Conservation (phyloP, 345 rosid genomes). For the Lepidium aucheri region DNA sequence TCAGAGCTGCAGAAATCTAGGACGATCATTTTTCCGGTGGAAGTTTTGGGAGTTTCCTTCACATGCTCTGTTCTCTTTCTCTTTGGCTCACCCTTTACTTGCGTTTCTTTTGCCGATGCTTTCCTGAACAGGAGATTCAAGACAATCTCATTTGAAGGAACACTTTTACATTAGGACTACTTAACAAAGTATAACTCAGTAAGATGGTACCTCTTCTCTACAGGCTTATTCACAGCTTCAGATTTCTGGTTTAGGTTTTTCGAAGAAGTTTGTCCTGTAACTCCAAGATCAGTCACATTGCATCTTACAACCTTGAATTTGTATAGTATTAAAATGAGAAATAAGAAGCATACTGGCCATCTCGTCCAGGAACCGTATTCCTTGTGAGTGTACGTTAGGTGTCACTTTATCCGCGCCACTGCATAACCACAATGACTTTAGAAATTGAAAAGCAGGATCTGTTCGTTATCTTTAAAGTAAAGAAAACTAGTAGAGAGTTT, state of each 20-base stretch:
- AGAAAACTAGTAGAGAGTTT: not conserved
- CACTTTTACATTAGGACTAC: not conserved
- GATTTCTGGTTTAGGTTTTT: constrained; percentile 31
- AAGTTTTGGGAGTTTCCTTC: not conserved
- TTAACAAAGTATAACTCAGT: not conserved
- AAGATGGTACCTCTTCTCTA: constrained; percentile 50
- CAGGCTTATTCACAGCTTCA: constrained; percentile 16
- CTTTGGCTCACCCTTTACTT: constrained; percentile 32
- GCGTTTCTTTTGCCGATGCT: constrained; percentile 29
- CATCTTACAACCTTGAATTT: not conserved
- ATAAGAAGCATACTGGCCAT: constrained; percentile 50
- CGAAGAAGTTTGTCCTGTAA: constrained; percentile 37
- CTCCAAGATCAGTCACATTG: constrained; percentile 12
- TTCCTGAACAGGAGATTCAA: constrained; percentile 39
- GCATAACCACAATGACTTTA: constrained; percentile 8
- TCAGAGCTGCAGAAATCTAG: constrained; percentile 60
- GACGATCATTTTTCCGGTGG: constrained; percentile 54
- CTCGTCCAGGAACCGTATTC: constrained; percentile 79
- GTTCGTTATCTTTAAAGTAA: not conserved
- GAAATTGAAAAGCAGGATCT: not conserved
- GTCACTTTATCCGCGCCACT: constrained; percentile 88
- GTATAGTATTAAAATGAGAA: not conserved
- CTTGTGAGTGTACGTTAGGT: constrained; percentile 75
- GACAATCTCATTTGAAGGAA: constrained; percentile 1
- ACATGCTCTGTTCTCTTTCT: constrained; percentile 36